Conservation (phyloP, 78 protist species). For the Acrasis kona region DNA sequence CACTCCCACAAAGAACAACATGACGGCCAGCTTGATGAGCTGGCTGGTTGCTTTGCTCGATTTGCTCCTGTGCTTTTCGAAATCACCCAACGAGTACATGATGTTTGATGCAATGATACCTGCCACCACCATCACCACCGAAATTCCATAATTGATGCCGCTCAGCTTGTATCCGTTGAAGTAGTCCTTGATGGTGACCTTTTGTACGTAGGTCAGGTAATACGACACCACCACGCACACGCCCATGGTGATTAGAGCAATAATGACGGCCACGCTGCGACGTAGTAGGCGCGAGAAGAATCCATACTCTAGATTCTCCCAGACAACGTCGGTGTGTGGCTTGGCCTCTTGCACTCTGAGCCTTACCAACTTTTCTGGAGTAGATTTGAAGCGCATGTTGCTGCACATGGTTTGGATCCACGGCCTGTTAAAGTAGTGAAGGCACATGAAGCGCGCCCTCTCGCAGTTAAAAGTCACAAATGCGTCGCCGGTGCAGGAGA, state of each 20-base stretch:
- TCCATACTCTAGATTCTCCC: not conserved
- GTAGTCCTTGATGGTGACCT: not conserved
- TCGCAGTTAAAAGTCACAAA: not conserved
- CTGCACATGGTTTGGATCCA: not conserved
- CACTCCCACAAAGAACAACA: too few relatives aligned
- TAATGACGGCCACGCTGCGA: not conserved
- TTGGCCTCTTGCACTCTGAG: not conserved
- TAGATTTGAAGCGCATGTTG: not conserved
- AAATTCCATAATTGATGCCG: too few relatives aligned
- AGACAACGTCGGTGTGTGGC: not conserved
- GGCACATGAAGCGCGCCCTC: not conserved
- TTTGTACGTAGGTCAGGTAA: not conserved
- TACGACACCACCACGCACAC: not conserved
- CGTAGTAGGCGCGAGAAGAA: not conserved
- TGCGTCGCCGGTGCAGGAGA: not conserved
- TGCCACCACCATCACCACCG: not conserved
- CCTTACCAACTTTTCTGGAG: not conserved
- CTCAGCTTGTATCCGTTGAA: not conserved
- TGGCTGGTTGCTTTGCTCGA: too few relatives aligned
- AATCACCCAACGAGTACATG: not conserved
- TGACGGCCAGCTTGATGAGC: too few relatives aligned
- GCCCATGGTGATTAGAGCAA: not conserved
- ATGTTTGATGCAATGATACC: not conserved
- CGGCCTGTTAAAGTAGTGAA: not conserved
- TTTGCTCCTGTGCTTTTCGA: too few relatives aligned